phyloP scores from a whole-genome alignment of 768 basidiomycete species.

The Lactifluus subvellereus region DNA sequence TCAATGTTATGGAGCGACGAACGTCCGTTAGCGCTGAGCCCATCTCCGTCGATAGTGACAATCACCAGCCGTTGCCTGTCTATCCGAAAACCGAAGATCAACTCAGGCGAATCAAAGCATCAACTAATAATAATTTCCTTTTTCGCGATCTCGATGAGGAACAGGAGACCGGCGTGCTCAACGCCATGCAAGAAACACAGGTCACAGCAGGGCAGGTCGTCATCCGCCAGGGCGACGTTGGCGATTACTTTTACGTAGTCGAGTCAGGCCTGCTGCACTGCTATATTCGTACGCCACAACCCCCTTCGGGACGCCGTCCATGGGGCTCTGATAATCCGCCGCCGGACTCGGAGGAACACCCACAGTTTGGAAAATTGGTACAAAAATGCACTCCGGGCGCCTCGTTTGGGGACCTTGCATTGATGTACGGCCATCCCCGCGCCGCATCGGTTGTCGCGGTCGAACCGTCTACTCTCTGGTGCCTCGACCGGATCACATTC shows the following conservation, averaged over 20 bases:
- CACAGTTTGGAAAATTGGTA: conserved; percentile 74
- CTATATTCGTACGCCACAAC: conserved; percentile 65
- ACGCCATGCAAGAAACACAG: conserved; percentile 88
- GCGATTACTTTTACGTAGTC: conserved; percentile 97
- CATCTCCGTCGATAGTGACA: conserved; percentile 69
- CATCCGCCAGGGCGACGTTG: conserved; percentile 94
- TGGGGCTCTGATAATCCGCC: conserved; percentile 46
- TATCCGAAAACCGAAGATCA: conserved; percentile 80
- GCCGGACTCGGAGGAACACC: conserved; percentile 42
- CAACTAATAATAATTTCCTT: conserved; percentile 85
- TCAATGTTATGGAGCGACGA: conserved; percentile 82
- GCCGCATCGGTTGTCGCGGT: conserved; percentile 90
- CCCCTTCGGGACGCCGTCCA: conserved; percentile 38
- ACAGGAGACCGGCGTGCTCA: conserved; percentile 86
- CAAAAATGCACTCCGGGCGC: conserved; percentile 77
- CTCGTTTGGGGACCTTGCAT: conserved; percentile 92
- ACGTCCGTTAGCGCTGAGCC: conserved; percentile 96
- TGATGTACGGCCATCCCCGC: conserved; percentile 97
- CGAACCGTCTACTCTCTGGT: conserved; percentile 83
- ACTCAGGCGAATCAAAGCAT: conserved; percentile 77
- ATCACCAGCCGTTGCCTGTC: conserved; percentile 64
- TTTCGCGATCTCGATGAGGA: conserved; percentile 97
- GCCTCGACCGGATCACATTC: conserved; percentile 96
- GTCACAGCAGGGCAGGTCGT: conserved; percentile 77
- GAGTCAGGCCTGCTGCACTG: conserved; percentile 84